A percentile compares a stretch with the other conserved stretches of the same genome.
These are phyloP conservation scores for Cyberlindnera xylosilytica DNA, from an alignment of 805 yeast species.

Conservation along the genomic window DNA sequence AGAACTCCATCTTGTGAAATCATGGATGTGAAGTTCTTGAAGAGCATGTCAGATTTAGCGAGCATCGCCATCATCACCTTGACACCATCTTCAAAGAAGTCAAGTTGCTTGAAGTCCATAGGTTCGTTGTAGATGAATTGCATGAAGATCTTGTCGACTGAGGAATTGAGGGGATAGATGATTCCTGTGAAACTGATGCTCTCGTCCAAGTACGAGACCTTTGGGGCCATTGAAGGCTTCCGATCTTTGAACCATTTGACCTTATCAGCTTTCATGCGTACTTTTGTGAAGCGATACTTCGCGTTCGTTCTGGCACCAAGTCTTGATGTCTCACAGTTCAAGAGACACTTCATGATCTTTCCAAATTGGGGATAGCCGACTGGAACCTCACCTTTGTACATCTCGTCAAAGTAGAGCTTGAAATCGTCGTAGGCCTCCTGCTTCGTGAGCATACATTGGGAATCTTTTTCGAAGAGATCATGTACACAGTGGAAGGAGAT, in stretches of 20 bases:
- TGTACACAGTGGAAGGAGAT: constrained; percentile 12
- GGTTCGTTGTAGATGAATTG: constrained; percentile 11
- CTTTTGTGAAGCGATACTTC: constrained; percentile 62
- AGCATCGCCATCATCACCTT: constrained; percentile 9
- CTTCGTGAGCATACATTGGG: constrained; percentile 6
- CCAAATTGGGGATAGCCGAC: constrained; percentile 15
- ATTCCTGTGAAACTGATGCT: constrained; percentile 6
- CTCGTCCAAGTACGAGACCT: constrained; percentile 5
- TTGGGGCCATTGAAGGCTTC: neutral
- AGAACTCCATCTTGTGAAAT: constrained; percentile 1
- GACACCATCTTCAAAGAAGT: neutral
- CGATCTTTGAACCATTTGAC: constrained; percentile 3
- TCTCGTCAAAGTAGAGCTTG: constrained; percentile 10
- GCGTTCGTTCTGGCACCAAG: constrained; percentile 81
- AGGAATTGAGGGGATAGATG: constrained; percentile 1
- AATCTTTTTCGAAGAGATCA: constrained; percentile 3
- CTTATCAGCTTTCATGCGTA: constrained; percentile 2
- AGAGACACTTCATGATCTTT: constrained; percentile 12
- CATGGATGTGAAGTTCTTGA: constrained; percentile 10
- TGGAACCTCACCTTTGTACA: neutral
- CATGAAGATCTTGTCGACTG: constrained; percentile 9
- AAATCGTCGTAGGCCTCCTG: constrained; percentile 13
- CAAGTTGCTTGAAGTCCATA: constrained; percentile 1
- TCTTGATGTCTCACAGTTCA: constrained; percentile 32
- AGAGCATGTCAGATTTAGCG: constrained; percentile 13